A percentile compares a stretch with the other conserved stretches of the same genome.
phyloP scores from a whole-genome alignment of 2,329 filamentous ascomycete species.

The Aspergillus caelatus region DNA sequence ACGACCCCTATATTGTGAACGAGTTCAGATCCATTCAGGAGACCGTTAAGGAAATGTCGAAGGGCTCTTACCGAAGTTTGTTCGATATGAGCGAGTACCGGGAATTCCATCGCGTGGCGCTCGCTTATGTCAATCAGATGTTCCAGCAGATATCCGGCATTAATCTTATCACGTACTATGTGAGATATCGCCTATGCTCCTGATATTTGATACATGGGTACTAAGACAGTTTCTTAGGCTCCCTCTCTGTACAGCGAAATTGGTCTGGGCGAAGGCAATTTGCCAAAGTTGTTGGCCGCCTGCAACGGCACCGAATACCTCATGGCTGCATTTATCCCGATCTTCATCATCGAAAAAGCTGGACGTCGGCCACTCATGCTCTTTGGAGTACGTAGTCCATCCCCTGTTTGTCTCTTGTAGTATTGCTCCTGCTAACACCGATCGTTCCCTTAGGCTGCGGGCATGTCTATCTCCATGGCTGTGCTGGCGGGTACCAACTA shows the following conservation, averaged over 20 bases:
- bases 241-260: slow-evolving; percentile 24
- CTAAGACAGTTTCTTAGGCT: slow-evolving; percentile 17
- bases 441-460: slow-evolving; percentile 54
- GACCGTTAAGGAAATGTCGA: slow-evolving; percentile 53
- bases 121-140: slow-evolving; percentile 61
- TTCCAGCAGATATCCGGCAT: slow-evolving; percentile 54
- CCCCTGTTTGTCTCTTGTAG: neutral
- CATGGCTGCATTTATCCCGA: slow-evolving; percentile 52
- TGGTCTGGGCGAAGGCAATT: slow-evolving; percentile 20
- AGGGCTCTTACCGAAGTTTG: slow-evolving; percentile 58
- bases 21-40: slow-evolving; percentile 58
- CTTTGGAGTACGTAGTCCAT: slow-evolving; percentile 62
- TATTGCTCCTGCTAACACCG: slow-evolving; percentile 53
- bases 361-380: slow-evolving; percentile 70
- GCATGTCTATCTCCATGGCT: slow-evolving; percentile 68
- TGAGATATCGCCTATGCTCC: slow-evolving; percentile 35
- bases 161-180: slow-evolving; percentile 50
- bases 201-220: slow-evolving; percentile 21
- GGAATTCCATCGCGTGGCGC: slow-evolving; percentile 58
- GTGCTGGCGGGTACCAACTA: slow-evolving; percentile 50
- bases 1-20: slow-evolving; percentile 50
- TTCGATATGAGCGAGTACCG: slow-evolving; percentile 62
- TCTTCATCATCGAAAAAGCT: slow-evolving; percentile 54
- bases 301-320: slow-evolving; percentile 59
- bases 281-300: slow-evolving; percentile 52